These are phyloP conservation scores for Strigomonas culicis DNA, from an alignment of 208 protist genomes.

Conservation along the genomic window DNA sequence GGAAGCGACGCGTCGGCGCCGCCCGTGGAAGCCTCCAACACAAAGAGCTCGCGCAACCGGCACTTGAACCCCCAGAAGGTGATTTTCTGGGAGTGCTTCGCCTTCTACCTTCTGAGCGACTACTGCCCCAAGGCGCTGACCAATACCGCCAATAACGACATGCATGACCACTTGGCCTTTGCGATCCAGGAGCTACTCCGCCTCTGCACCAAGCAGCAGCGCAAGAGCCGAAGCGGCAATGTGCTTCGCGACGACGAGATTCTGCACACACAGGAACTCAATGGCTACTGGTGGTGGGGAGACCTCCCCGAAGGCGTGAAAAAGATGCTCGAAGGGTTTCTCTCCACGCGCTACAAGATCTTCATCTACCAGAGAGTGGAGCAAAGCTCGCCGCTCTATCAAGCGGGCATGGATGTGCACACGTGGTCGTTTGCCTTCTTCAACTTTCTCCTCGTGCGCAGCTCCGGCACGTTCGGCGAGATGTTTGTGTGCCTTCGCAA, in stretches of 20 bases:
- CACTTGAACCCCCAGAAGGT: slow-evolving; percentile 32
- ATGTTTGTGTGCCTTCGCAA: slow-evolving; percentile 76
- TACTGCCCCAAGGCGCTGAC: slow-evolving; percentile 72
- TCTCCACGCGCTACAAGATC: slow-evolving; percentile 63
- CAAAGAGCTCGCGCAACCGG: neutral
- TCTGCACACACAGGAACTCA: slow-evolving; percentile 63
- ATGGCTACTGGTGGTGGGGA: slow-evolving; percentile 79
- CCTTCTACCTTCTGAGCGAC: slow-evolving; percentile 50
- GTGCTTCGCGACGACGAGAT: slow-evolving; percentile 40
- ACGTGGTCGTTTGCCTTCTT: slow-evolving; percentile 74
- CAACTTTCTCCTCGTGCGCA: slow-evolving; percentile 46
- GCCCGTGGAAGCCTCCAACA: slow-evolving; percentile 21
- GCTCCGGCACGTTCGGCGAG: slow-evolving; percentile 47
- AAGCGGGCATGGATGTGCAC: slow-evolving; percentile 37
- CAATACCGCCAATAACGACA: slow-evolving; percentile 67
- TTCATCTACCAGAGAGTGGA: slow-evolving; percentile 38
- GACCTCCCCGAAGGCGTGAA: slow-evolving; percentile 41
- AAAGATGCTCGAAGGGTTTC: slow-evolving; percentile 70
- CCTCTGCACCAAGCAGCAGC: slow-evolving; percentile 55
- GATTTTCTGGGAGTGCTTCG: slow-evolving; percentile 64
- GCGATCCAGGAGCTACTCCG: slow-evolving; percentile 84
- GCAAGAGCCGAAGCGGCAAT: slow-evolving; percentile 22
- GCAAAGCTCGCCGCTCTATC: slow-evolving; percentile 57
- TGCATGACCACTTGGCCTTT: slow-evolving; percentile 84
- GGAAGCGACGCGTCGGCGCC: neutral